A percentile compares a stretch with the other conserved stretches of the same genome.
These are phyloP conservation scores for Alternaria angustiovoidea DNA, from an alignment of 2,329 filamentous ascomycete species.

Conservation along the genomic window DNA sequence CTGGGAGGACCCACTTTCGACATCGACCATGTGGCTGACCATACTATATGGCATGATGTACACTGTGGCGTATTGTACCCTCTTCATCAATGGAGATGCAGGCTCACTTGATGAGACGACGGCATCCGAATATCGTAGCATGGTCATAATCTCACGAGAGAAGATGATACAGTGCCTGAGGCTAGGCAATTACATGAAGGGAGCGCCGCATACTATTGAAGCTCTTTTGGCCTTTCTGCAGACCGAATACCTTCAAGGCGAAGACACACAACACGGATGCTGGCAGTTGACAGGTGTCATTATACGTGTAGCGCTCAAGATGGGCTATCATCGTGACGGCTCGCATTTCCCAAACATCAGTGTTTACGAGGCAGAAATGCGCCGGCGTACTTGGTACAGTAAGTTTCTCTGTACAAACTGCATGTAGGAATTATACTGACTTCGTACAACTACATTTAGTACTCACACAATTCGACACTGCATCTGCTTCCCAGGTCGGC, in stretches of 20 bases:
- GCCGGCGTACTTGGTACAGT: neutral
- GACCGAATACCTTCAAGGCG: neutral
- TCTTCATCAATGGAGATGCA: neutral
- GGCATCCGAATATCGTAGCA: neutral
- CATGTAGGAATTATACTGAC: too few relatives aligned
- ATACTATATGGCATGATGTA: conserved; percentile 1
- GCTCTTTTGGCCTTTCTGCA: neutral
- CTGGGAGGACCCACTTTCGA: neutral
- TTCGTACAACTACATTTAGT: neutral
- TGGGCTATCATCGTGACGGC: neutral
- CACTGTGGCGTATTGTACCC: neutral
- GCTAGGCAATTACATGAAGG: neutral
- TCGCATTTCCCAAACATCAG: neutral
- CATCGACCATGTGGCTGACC: neutral
- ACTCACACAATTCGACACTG: neutral
- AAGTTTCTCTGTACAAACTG: too few relatives aligned
- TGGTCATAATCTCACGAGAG: conserved; percentile 1
- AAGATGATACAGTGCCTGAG: conserved; percentile 1
- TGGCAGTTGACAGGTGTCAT: neutral
- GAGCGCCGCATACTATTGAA: neutral
- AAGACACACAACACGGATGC: neutral
- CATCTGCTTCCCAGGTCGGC: neutral
- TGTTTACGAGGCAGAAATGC: conserved; percentile 1
- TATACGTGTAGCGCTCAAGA: conserved; percentile 1
- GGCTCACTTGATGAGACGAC: neutral